Conservation (phyloP, 257 asterid species). For the Oldenlandia corymbosa region DNA sequence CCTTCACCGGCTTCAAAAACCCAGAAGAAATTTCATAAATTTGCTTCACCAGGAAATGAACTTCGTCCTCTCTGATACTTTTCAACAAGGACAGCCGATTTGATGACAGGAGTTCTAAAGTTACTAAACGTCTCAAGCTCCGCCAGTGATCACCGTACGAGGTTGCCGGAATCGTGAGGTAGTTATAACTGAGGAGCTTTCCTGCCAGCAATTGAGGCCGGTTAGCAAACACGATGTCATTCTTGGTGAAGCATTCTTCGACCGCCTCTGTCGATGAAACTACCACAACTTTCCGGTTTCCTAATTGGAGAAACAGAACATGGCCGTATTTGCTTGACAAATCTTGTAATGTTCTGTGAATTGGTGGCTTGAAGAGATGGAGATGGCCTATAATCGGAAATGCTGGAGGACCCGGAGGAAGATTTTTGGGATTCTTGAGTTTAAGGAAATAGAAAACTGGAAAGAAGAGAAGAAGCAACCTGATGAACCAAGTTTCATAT, state of each 20-base stretch:
- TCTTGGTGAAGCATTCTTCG: conserved; percentile 52
- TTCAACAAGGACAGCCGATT: background rate
- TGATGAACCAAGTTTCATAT: no score
- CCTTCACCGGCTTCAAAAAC: background rate
- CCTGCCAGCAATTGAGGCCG: conserved; percentile 38
- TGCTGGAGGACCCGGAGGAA: no score
- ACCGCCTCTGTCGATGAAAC: conserved; percentile 49
- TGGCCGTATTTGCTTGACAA: conserved; percentile 28
- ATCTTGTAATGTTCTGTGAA: background rate
- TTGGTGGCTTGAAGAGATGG: conserved; percentile 40
- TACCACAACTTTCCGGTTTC: conserved; percentile 31
- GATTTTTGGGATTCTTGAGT: no score
- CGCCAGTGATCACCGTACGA: conserved; percentile 49
- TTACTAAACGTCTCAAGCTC: conserved; percentile 30
- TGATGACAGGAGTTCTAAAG: conserved; percentile 33
- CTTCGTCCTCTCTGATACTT: background rate
- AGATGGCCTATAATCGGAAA: no score
- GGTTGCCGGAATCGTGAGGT: conserved; percentile 16
- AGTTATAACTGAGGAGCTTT: conserved; percentile 35
- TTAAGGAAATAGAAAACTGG: no score
- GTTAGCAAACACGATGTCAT: conserved; percentile 47
- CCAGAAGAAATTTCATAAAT: background rate
- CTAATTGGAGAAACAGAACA: conserved; percentile 36
- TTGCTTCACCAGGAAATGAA: conserved; percentile 1
- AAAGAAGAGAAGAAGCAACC: no score